A percentile compares a stretch with the other conserved stretches of the same genome.
Evolutionary conservation across 2,329 filamentous ascomycete genomes (phyloP).

Genomic region (Penicillium sp.): DNA sequence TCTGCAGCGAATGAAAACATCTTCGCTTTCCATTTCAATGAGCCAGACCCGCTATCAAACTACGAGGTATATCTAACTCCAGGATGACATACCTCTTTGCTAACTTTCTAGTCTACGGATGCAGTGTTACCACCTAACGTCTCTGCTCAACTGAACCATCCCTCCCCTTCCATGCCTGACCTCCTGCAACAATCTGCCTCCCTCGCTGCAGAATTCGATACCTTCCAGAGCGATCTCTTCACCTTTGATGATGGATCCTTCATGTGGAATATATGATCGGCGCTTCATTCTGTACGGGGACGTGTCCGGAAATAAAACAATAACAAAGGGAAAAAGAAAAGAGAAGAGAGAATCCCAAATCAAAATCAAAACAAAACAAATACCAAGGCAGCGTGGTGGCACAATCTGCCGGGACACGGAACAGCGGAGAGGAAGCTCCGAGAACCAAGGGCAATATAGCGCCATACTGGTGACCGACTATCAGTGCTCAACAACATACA

Average conservation of each 20-base stretch:
- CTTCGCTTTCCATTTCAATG: neutral
- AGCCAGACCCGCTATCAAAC: neutral
- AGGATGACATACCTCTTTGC: neutral
- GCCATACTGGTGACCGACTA: too few species aligned
- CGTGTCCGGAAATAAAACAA: too few species aligned
- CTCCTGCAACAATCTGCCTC: constrained; percentile 13
- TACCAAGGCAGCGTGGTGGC: neutral
- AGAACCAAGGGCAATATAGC: too few species aligned
- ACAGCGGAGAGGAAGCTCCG: neutral
- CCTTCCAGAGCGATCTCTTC: constrained; percentile 19
- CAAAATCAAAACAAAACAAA: neutral
- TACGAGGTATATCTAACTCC: neutral
- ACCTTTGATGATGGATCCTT: constrained; percentile 19
- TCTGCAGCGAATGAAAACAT: constrained; percentile 3
- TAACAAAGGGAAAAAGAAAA: too few species aligned
- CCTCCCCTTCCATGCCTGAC: constrained; percentile 9
- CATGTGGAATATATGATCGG: constrained; percentile 15
- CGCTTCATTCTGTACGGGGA: neutral
- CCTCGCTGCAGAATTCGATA: constrained; percentile 16
- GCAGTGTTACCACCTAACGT: neutral
- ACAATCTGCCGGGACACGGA: neutral
- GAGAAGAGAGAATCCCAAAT: too few species aligned
- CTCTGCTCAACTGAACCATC: neutral
- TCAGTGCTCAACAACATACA: too few species aligned
- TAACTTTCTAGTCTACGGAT: constrained; percentile 4